These are phyloP conservation scores for Penicillium tannophilum DNA, from an alignment of 495 filamentous ascomycete genomes.

Conservation along the genomic window DNA sequence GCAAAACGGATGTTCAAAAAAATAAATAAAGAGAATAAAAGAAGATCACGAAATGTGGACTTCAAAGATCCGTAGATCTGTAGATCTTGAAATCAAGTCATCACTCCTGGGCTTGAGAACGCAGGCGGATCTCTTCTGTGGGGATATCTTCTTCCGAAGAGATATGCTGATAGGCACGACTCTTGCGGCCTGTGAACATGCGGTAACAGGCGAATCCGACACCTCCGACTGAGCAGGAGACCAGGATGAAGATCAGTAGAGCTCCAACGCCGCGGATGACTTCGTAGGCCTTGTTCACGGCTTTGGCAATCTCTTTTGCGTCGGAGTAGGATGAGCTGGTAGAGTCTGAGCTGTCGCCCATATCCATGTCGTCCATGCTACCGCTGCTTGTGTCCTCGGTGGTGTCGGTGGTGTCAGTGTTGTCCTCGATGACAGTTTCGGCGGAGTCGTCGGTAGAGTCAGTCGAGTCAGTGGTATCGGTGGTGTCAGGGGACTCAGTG, in stretches of 20 bases:
- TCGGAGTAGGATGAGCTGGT: constrained; percentile 18
- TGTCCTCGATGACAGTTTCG: neutral
- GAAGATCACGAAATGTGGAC: neutral
- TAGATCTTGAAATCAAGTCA: neutral
- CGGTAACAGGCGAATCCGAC: constrained; percentile 27
- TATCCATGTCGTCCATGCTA: constrained; percentile 19
- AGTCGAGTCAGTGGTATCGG: constrained; percentile 2
- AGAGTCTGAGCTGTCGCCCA: constrained; percentile 11
- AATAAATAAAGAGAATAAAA: constrained; percentile 2
- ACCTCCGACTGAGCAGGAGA: constrained; percentile 30
- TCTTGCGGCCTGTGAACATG: constrained; percentile 27
- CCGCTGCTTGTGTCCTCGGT: constrained; percentile 7
- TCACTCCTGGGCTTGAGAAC: constrained; percentile 18
- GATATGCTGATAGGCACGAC: constrained; percentile 37
- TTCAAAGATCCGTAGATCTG: too few species aligned
- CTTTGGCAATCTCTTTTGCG: constrained; percentile 36
- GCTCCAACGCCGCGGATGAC: constrained; percentile 38
- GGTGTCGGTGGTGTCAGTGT: neutral
- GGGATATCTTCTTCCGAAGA: constrained; percentile 35
- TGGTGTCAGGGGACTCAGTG: constrained; percentile 14
- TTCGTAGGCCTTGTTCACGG: constrained; percentile 38
- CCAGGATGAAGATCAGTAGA: constrained; percentile 37
- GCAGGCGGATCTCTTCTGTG: constrained; percentile 28
- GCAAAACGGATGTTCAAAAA: constrained; percentile 9
- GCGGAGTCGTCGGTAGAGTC: neutral